Evolutionary conservation across 2,329 filamentous ascomycete species (phyloP), one percentile per base, ranked within the genome.

Genomic region (Corinectria fuckeliana): DNA sequence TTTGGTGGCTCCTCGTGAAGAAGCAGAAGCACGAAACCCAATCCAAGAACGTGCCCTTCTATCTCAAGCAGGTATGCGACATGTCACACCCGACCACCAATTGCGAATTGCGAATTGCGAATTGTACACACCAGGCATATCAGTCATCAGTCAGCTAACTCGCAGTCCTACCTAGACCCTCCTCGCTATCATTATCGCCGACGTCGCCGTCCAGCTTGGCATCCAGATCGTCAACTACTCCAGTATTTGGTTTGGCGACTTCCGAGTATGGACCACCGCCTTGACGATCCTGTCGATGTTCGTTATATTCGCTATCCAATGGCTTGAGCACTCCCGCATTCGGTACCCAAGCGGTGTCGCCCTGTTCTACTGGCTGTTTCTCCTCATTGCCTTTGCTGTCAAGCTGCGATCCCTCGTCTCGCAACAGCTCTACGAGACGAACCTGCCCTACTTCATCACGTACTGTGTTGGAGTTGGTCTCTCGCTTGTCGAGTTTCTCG

Each of bases 291-390:
- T 88, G 38, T 95, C 93, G 6, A 83, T 96, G 57, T 80, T 81
- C 41, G 83, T 96, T 64, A 84, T 96, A 51, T 93, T 91, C 71
- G 78, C 85, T 47, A 86, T 96, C 54, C 93, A 97, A 79, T 95
- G 94, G 80, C 80, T 91, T 62, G 93, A 97, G 74, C 91, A 97
- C 75, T 88, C 88, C 75, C 87, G 93, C 25, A 89, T 92, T 63
- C 86, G 92, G 56, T 90, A 94, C 69, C 88, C 93, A 26, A 96
- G 96, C 73, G 93, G 91, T 11, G 90, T 96, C 21, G 92, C 91
- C 2, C 82, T 97, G 50, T 91, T 97, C 76, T 97, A 93, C 82
- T 97, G 94, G 93, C 83, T 96, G 20, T 87, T 96, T 69, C 88
- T 96, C 61, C 80, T 95, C 60, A 88, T 96, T 69, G 87, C 87